Evolutionary conservation across 805 yeast genomes (phyloP), one percentile per base, ranked within the genome.

Genomic region (Lipomyces chichibuensis): DNA sequence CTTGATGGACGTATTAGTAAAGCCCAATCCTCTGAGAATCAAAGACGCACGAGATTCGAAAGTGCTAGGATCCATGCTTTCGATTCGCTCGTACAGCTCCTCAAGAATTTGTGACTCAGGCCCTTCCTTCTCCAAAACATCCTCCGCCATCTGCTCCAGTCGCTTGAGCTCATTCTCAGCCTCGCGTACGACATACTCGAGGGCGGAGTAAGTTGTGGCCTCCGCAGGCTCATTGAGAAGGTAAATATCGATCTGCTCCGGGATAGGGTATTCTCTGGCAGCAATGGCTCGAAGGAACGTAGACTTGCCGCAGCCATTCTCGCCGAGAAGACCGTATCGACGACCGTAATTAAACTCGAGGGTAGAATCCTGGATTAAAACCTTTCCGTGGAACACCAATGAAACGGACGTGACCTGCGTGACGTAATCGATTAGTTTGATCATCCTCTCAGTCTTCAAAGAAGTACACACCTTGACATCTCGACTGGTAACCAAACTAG

Each of bases 251-350:
- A 95, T 91, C 72, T 84, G 85, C 72, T 89, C 95, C 56, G 99
- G 98, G 74, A 94, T 85, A 66, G 99, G 99, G 81, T 85, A 95
- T 81, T 95, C 99, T 80, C 97, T 87, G 62, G 97, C 96, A 66
- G 98, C 98, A 75, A 95, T 80, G 53, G 98, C 90, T 80, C 91
- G 91, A 78, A 95, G 83, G 75, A 95, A 88, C 29, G 99, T 95
- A 59, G 98, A 92, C 82, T 95, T 95, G 83, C 99, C 99, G 83
- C 98, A 95, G 73, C 99, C 99, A 80, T 95, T 95, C 81, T 93
- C 98, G 77, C 99, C 99, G 77, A 95, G 85, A 70, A 95, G 84
- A 82, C 99, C 99, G 79, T 95, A 95, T 81, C 97, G 89, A 83
- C 98, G 90, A 78, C 98, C 99, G 80, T 88, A 94, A 83, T 95